Base-by-base conservation (phyloP, 345 rosid species). In the Populus nigra region DNA sequence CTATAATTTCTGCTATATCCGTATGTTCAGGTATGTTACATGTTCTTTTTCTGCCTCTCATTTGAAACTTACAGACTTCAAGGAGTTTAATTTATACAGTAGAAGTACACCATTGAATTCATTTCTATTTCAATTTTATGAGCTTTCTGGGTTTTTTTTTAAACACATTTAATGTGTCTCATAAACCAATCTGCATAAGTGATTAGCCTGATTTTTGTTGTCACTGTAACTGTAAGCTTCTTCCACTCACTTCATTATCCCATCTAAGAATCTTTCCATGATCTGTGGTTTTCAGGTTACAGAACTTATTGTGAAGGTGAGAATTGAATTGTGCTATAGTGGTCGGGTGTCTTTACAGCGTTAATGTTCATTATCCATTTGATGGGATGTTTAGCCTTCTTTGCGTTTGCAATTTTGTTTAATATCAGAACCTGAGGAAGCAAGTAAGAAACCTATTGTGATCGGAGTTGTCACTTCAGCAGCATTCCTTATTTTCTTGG, bases 1-100 rank as follows among this genome's bases (percentile, higher is more conserved):
- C 92, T 84, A 86, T 91, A 65, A 85, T 91, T 74, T 88, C 92
- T n/a, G 97, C 89, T 59, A 80, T 92, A 25, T 79, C 89, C 2
- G 85, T 84, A 20, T 77, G 80, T 68, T 86, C 93, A 1, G 84
- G 96, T 90, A 82, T 85, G 93, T 81, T 31, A 45, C 76, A 27
- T 16, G 25, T 50, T 71, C 41, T 33, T 45, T 29, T 16, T 36
- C 1, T 16, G 23, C 27, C 25, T 45, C 49, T 23, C 1, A 39
- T 39, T 39, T 39, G 43, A 39, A 8, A 39, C 12, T 9, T 39
- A 39, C 43, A 2, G 43, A 9, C 12, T 39, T 8, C 10, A 39
- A 8, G 12, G 10, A 39, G 43, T 39, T 39, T 0, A 8, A 9
- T 0, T 39, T 39, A 39, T 9, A 39, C 43, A 39, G 1, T 8